Evolutionary conservation across 257 asterid genomes (phyloP).

Genomic region (Cordia subcordata): DNA sequence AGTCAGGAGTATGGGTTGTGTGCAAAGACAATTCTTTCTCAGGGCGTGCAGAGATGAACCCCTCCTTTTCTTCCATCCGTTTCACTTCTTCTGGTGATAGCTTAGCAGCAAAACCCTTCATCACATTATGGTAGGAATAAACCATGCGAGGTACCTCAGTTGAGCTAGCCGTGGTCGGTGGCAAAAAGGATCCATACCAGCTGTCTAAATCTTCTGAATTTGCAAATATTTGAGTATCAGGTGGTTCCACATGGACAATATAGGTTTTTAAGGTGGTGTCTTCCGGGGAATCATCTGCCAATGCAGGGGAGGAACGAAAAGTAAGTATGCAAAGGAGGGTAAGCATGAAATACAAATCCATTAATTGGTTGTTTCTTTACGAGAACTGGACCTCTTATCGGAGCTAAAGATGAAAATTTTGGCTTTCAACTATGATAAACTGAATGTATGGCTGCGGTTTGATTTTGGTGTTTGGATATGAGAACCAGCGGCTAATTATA

Average conservation of each 20-base stretch:
- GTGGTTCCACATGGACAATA: conserved; percentile 2
- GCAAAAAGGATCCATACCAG: background rate
- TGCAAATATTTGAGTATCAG: background rate
- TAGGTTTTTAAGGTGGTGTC: background rate
- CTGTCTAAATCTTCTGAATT: background rate
- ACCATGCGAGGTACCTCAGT: background rate
- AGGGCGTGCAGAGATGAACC: background rate
- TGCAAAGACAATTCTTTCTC: conserved; percentile 1
- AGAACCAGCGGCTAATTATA: too few species aligned
- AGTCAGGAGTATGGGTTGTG: conserved; percentile 9
- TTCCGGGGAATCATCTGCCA: background rate
- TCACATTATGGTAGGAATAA: background rate
- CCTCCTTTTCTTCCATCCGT: background rate
- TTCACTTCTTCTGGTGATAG: background rate
- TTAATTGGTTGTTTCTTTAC: too few species aligned
- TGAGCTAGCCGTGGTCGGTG: background rate
- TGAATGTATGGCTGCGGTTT: too few species aligned
- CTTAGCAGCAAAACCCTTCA: conserved; percentile 1
- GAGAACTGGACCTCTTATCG: too few species aligned
- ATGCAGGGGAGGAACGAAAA: background rate
- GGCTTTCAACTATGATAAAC: too few species aligned
- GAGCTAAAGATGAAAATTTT: too few species aligned
- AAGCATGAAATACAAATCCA: too few species aligned
- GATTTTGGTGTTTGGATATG: too few species aligned
- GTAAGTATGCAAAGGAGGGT: background rate